Conservation (phyloP, 139 green algal species). For the Auxenochlorella protothecoides region DNA sequence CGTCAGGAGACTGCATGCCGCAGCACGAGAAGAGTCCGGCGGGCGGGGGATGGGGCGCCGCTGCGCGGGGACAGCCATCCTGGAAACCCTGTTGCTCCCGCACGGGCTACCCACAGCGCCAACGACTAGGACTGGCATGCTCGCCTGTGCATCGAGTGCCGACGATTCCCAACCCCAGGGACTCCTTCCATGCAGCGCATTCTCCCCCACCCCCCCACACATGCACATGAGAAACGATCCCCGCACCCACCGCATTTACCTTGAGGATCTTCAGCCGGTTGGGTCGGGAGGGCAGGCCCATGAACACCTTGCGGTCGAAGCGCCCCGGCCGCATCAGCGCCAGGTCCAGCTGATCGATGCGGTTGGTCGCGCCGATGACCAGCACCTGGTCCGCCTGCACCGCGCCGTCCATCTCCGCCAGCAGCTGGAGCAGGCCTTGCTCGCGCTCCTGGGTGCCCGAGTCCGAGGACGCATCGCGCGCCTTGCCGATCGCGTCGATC, state of each 20-base stretch:
- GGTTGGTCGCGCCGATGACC: conserved; percentile 71
- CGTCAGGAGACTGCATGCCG: no score
- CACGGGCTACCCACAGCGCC: no score
- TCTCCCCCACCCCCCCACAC: no score
- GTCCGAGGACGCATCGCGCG: conserved; percentile 30
- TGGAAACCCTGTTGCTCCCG: no score
- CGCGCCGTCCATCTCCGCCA: conserved; percentile 30
- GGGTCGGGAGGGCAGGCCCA: conserved; percentile 42
- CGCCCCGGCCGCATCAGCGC: conserved; percentile 61
- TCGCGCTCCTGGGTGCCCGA: conserved; percentile 51
- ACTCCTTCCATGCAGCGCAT: no score
- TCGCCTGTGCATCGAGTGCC: no score
- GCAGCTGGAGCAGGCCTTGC: conserved; percentile 62
- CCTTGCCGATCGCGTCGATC: conserved; percentile 94
- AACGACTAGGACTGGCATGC: no score
- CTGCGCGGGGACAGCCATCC: no score
- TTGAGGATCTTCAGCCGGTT: conserved; percentile 54
- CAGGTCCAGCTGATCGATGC: conserved; percentile 45
- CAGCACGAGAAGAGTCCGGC: no score
- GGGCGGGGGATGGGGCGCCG: no score
- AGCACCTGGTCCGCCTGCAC: conserved; percentile 28
- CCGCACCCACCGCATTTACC: conserved; percentile 5
- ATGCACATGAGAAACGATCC: neutral
- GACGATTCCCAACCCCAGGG: no score
- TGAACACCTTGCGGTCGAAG: conserved; percentile 62